phyloP scores from a whole-genome alignment of 192 early-diverging fungal species.

The Backusella macrospora region DNA sequence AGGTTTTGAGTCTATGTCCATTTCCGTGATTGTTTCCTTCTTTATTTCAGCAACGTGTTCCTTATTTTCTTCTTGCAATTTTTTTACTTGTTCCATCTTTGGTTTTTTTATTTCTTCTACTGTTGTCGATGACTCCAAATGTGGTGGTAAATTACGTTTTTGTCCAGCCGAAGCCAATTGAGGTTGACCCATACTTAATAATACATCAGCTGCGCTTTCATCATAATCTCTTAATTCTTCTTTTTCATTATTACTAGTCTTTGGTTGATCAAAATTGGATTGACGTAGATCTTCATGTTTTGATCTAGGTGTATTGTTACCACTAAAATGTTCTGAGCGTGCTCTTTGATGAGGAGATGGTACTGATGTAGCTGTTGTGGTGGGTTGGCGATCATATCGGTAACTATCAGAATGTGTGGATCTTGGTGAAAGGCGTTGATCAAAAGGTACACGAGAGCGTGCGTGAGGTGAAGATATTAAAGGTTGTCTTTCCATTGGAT shows the following conservation, averaged over 20 bases:
- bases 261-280: neutral
- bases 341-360: neutral
- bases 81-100: neutral
- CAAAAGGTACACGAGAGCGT: constrained; percentile 10
- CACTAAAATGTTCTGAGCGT: neutral
- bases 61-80: constrained; percentile 15
- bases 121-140: neutral
- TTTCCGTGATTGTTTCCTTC: too few species aligned
- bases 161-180: constrained; percentile 11
- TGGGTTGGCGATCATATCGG: neutral
- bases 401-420: constrained; percentile 7
- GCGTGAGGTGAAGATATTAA: constrained; percentile 1
- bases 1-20: too few species aligned
- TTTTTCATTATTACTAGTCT: neutral
- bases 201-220: constrained; percentile 34
- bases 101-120: constrained; percentile 21
- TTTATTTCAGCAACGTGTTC: neutral
- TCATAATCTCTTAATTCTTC: constrained; percentile 26
- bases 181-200: constrained; percentile 25
- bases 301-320: neutral
- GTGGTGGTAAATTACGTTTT: constrained; percentile 14
- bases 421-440: constrained; percentile 12
- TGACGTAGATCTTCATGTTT: constrained; percentile 16
- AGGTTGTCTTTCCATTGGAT: neutral
- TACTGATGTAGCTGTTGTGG: neutral